These are phyloP conservation scores for Cytospora paraplurivora DNA, from an alignment of 2,329 filamentous ascomycete species.

Conservation along the genomic window DNA sequence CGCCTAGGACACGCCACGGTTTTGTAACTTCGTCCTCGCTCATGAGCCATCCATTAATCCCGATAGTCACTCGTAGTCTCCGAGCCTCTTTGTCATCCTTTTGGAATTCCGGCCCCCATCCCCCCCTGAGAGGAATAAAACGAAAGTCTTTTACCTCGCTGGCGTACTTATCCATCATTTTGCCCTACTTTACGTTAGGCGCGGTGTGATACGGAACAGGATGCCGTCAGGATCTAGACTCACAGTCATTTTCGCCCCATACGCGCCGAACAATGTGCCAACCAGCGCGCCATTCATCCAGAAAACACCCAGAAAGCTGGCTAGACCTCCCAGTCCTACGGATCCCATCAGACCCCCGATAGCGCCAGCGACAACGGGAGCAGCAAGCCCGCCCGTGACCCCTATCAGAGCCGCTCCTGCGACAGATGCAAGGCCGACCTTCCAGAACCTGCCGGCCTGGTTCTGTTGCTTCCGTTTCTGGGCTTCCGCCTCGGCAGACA, in stretches of 20 bases:
- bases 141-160: slow-evolving; percentile 79
- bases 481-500: slow-evolving; percentile 76
- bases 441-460: slow-evolving; percentile 75
- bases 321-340: slow-evolving; percentile 81
- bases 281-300: slow-evolving; percentile 85
- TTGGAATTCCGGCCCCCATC: slow-evolving; percentile 41
- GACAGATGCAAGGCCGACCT: slow-evolving; percentile 85
- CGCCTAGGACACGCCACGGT: slow-evolving; percentile 76
- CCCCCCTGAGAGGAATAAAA: slow-evolving; percentile 71
- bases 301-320: slow-evolving; percentile 81
- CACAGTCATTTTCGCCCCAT: slow-evolving; percentile 73
- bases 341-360: slow-evolving; percentile 84
- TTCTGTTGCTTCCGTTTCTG: slow-evolving; percentile 73
- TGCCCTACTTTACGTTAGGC: slow-evolving; percentile 49
- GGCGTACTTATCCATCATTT: slow-evolving; percentile 87
- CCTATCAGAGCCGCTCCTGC: slow-evolving; percentile 90
- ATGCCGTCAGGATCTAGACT: slow-evolving; percentile 24
- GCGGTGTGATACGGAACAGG: background rate
- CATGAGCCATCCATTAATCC: slow-evolving; percentile 84
- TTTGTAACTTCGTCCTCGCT: slow-evolving; percentile 72
- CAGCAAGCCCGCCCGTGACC: slow-evolving; percentile 86
- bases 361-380: slow-evolving; percentile 83
- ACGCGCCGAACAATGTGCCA: slow-evolving; percentile 85
- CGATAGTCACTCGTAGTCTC: slow-evolving; percentile 78
- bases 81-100: slow-evolving; percentile 41